phyloP scores from a whole-genome alignment of 1,284 basidiomycete genomes.

The Sporisorium iseilematis-ciliati region DNA sequence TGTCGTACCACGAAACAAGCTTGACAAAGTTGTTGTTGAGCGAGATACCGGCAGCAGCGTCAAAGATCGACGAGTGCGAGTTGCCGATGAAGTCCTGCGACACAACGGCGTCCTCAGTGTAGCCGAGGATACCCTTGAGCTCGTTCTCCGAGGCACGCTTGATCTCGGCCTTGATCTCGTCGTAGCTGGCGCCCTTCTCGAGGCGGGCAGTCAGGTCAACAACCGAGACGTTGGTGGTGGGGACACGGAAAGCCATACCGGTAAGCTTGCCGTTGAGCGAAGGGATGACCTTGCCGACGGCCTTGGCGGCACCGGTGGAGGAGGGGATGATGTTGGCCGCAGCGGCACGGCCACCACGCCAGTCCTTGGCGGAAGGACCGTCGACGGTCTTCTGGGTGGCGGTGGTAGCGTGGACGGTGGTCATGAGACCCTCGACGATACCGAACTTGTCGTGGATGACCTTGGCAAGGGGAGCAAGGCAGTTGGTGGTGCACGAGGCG shows the following conservation, averaged over 20 bases:
- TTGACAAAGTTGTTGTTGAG: conserved; percentile 96
- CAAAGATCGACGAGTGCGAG: conserved; percentile 77
- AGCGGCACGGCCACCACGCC: conserved; percentile 91
- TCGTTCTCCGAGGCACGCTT: conserved; percentile 82
- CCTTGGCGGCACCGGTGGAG: conserved; percentile 97
- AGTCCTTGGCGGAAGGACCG: conserved; percentile 74
- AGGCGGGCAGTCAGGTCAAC: conserved; percentile 96
- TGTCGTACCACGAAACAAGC: conserved; percentile 85
- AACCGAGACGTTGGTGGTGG: conserved; percentile 95
- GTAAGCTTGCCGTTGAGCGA: conserved; percentile 93
- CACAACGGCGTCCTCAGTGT: conserved; percentile 95
- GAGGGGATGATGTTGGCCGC: conserved; percentile 99
- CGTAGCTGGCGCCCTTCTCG: conserved; percentile 84
- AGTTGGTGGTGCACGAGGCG: conserved; percentile 99
- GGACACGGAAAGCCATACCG: conserved; percentile 97
- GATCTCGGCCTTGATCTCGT: conserved; percentile 89
- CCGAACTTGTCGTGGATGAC: conserved; percentile 87
- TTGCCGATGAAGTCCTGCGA: conserved; percentile 76
- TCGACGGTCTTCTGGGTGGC: conserved; percentile 99
- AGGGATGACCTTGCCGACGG: conserved; percentile 99
- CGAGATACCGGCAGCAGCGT: conserved; percentile 91
- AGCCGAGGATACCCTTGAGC: conserved; percentile 85
- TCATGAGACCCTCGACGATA: conserved; percentile 82
- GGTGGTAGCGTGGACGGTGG: conserved; percentile 85
- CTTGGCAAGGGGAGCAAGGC: conserved; percentile 95